Base-by-base conservation (phyloP, 1,284 basidiomycete genomes). In the Papiliotrema nemorosa region DNA sequence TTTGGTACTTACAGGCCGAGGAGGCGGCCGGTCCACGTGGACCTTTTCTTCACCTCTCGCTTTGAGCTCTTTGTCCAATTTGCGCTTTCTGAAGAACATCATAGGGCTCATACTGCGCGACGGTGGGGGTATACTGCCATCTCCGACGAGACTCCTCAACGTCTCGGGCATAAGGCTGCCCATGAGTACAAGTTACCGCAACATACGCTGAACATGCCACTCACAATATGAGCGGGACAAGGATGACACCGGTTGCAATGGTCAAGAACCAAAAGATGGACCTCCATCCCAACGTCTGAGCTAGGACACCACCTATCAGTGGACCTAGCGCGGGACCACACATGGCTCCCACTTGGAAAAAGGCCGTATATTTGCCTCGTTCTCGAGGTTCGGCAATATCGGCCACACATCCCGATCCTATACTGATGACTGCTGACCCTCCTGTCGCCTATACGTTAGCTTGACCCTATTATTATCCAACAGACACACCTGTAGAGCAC, bases 341-440 rank as follows among this genome's bases (percentile, higher is more conserved):
- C 63, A 68, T 67, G 1, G 58, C 56, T 12, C 65, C 56, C 2
- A 57, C 34, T 43, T 65, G 62, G 47, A 74, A 73, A 3, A 69
- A 49, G 2, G 66, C 63, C 54, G 68, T 61, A 50, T 60, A 73
- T 45, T 55, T 68, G 5, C 74, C 74, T 37, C 72, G 49, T 52
- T 76, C 73, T 24, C 67, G 52, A 9, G 73, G 70, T 34, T 67
- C 69, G 5, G 73, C 65, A 3, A 76, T 60, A 52, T 76, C 74
- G 4, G 59, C 50, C 1, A 76, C 59, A 22, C 61, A 65, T 3
- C 73, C 74, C 7, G 67, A 63, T 3, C 72, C 73, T 13, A 76
- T 73, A 0, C 64, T 50, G 20, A 75, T 70, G 16, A 74, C 69
- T 2, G 71, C 69, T 14, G 65, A 68, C 2, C 69, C 70, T 1